Evolutionary conservation across 768 basidiomycete genomes (phyloP).

Genomic region (Kwoniella mangroviensis): DNA sequence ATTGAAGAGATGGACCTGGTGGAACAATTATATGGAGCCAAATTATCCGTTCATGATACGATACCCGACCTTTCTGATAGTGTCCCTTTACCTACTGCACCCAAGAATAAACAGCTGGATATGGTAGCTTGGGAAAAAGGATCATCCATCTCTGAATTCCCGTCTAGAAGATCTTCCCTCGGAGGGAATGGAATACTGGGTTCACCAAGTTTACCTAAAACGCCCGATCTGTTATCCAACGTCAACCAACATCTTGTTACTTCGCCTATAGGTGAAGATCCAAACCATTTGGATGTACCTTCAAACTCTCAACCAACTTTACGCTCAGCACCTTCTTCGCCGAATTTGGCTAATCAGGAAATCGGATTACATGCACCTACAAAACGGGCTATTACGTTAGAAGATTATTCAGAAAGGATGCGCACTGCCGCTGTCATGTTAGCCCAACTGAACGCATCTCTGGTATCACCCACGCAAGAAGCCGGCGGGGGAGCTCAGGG

Average conservation of each 20-base stretch:
- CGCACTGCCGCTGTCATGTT: slow-evolving; percentile 98
- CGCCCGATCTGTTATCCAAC: slow-evolving; percentile 18
- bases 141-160: slow-evolving; percentile 13
- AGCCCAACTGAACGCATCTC: slow-evolving; percentile 81
- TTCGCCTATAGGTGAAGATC: slow-evolving; percentile 3
- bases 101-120: slow-evolving; percentile 88
- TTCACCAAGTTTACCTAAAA: slow-evolving; percentile 16
- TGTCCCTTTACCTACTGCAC: slow-evolving; percentile 77
- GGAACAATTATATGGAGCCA: slow-evolving; percentile 87
- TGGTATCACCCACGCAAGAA: slow-evolving; percentile 50
- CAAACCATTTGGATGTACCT: slow-evolving; percentile 4
- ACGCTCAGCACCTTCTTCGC: slow-evolving; percentile 2
- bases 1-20: slow-evolving; percentile 95
- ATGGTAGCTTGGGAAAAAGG: slow-evolving; percentile 70
- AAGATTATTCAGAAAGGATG: slow-evolving; percentile 99
- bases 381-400: slow-evolving; percentile 70
- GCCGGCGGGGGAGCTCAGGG: slow-evolving; percentile 9
- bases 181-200: neutral
- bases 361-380: slow-evolving; percentile 15
- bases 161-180: slow-evolving; percentile 23
- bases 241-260: slow-evolving; percentile 9
- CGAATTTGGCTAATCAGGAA: neutral
- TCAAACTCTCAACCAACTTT: slow-evolving; percentile 7
- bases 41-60: slow-evolving; percentile 71
- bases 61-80: slow-evolving; percentile 81